Base-by-base conservation (phyloP, 2,329 filamentous ascomycete species). In the Aphanoascus verrucosus region DNA sequence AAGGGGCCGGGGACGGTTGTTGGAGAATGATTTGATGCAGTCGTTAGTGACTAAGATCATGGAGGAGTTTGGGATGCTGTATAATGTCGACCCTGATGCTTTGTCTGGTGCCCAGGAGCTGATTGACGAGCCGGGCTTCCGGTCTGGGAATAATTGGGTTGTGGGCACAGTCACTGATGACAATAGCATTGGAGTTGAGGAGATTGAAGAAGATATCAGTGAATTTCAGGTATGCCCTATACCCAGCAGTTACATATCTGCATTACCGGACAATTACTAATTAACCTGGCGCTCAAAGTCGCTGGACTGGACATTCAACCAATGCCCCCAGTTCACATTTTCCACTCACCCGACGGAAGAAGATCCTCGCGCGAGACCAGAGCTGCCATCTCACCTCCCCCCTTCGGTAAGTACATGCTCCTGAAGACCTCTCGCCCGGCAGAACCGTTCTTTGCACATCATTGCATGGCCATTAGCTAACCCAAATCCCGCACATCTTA, bases 241-340 rank as follows among this genome's bases (percentile, higher is more conserved):
- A 28, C 28, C 35, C 28, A 41, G 15, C 14, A 31, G 11, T 5
- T 28, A 31, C 19, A 23, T 14, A n/a, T 38, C 12, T 46, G n/a
- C 9, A 9, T 41, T 41, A 7, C 20, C 8, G 15, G 37, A 2
- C 8, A 49, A 28, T 2, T 15, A 15, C 43, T 48, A 19, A 51
- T 4, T 7, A 42, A 12, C 20, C n/a, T 11, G 11, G 8, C n/a
- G 42, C 42, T 19, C 43, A 49, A 61, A 75, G 63, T 76, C 66
- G 41, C 44, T 60, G 52, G 68, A 70, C 61, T 96, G 89, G 88
- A 84, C 85, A 55, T 95, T 85, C 68, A 80, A 80, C 1, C 89
- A 95, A 70, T 95, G 90, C 1, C 90, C 90, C 1, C 83, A 84
- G 53, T 96, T 95, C 66, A 81, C 78, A 6, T 82, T 91, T 60